Percentiles rank a stretch among this genome's conserved stretches.
These are phyloP conservation scores for Galeopsis tetrahit DNA, from an alignment of 257 asterid genomes.

Conservation along the genomic window DNA sequence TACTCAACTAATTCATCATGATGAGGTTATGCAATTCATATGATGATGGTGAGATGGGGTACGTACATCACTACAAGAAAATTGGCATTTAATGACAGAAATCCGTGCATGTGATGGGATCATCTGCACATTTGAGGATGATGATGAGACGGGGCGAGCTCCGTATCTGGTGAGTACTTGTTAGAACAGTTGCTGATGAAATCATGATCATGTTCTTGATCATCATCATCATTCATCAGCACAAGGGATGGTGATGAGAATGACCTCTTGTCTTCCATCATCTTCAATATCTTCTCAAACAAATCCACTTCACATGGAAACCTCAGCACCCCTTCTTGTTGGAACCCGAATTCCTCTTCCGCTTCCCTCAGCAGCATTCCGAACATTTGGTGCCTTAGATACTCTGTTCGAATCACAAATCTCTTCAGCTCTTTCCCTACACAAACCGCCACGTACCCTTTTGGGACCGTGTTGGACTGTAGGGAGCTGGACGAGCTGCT, in stretches of 20 bases:
- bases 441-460: conserved; percentile 76
- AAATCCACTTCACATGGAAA: conserved; percentile 69
- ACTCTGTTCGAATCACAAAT: conserved; percentile 68
- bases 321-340: conserved; percentile 73
- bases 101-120: not conserved
- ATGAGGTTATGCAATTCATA: too few relatives aligned
- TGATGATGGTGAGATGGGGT: not conserved
- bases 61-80: too few relatives aligned
- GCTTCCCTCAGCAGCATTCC: conserved; percentile 70
- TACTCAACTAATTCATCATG: too few relatives aligned
- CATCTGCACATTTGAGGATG: conserved; percentile 56
- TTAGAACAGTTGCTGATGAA: conserved; percentile 24
- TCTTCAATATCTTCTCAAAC: conserved; percentile 61
- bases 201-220: conserved; percentile 10
- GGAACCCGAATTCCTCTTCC: conserved; percentile 88
- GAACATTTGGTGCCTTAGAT: conserved; percentile 65
- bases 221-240: conserved; percentile 27
- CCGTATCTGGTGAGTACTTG: conserved; percentile 35
- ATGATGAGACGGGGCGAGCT: conserved; percentile 25
- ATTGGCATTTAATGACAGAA: too few relatives aligned
- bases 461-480: conserved; percentile 46
- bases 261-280: conserved; percentile 50
- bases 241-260: conserved; percentile 31
- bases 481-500: conserved; percentile 24
- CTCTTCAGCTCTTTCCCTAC: conserved; percentile 71